These are phyloP conservation scores for Millerozyma miso DNA, from an alignment of 805 yeast genomes.

Conservation along the genomic window DNA sequence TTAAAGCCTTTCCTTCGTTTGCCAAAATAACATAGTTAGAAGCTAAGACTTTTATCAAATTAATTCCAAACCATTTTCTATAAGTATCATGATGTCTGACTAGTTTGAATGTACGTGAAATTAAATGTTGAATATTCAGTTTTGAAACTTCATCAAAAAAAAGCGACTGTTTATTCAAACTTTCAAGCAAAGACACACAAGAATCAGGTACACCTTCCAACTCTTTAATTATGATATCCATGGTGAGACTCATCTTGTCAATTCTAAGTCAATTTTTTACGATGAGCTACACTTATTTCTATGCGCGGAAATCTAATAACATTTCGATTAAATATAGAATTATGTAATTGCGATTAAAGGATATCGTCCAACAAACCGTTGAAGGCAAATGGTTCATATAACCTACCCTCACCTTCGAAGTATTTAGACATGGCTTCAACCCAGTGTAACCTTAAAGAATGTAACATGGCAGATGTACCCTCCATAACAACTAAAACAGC, in stretches of 20 bases:
- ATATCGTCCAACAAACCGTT: conserved; percentile 25
- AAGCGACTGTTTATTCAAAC: conserved; percentile 24
- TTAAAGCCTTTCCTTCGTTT: conserved; percentile 35
- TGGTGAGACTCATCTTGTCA: conserved; percentile 9
- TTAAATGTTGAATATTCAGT: conserved; percentile 47
- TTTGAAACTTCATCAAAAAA: conserved; percentile 42
- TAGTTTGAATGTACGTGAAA: conserved; percentile 34
- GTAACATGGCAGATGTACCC: conserved; percentile 99
- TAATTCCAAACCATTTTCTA: conserved; percentile 58
- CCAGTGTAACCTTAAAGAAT: conserved; percentile 98
- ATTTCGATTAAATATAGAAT: neutral
- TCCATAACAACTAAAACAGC: conserved; percentile 94
- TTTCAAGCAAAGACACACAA: conserved; percentile 28
- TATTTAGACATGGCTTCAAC: conserved; percentile 98
- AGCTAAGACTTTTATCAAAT: conserved; percentile 43
- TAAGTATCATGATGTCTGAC: conserved; percentile 28
- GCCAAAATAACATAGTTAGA: conserved; percentile 36
- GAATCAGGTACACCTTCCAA: conserved; percentile 21
- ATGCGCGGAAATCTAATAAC: neutral
- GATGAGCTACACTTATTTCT: neutral
- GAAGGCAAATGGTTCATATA: conserved; percentile 86
- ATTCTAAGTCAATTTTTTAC: neutral
- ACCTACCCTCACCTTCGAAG: conserved; percentile 93
- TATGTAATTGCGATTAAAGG: conserved; percentile 6
- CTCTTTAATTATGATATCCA: conserved; percentile 21